Evolutionary conservation across 2,329 filamentous ascomycete genomes (phyloP).

Genomic region (Colletotrichum tabaci): DNA sequence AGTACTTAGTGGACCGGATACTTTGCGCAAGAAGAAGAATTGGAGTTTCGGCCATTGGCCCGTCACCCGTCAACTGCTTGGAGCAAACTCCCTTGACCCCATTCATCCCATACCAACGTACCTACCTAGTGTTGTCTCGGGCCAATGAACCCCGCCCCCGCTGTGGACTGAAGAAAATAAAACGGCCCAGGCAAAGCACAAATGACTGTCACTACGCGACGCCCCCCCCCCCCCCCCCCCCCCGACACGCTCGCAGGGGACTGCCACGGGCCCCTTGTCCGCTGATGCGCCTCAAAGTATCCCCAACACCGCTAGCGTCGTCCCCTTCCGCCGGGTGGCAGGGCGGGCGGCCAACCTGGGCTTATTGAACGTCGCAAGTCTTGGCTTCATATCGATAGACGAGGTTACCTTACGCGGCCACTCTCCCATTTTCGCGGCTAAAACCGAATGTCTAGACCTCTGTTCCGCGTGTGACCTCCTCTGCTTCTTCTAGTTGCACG

Average conservation of each 20-base stretch:
- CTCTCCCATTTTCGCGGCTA: constrained; percentile 27
- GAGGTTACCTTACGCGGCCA: constrained; percentile 36
- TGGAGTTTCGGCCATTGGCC: constrained; percentile 35
- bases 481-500: background rate
- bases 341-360: background rate
- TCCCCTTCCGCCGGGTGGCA: constrained; percentile 14
- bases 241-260: constrained; percentile 3
- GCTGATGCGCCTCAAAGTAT: constrained; percentile 9
- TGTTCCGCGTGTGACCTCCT: background rate
- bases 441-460: constrained; percentile 2
- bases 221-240: too few species aligned
- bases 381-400: constrained; percentile 40
- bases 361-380: constrained; percentile 29
- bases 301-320: constrained; percentile 24
- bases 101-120: background rate
- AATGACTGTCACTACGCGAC: constrained; percentile 15
- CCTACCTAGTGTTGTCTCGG: background rate
- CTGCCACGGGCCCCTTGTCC: constrained; percentile 28
- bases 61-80: constrained; percentile 14
- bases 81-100: background rate
- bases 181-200: background rate
- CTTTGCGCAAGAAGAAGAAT: constrained; percentile 24
- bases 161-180: constrained; percentile 9
- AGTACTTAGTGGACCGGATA: too few species aligned
- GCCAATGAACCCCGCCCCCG: constrained; percentile 37